A percentile compares a stretch with the other conserved stretches of the same genome.
phyloP scores from a whole-genome alignment of 148 eudicot genomes.

The Polygonum aviculare region DNA sequence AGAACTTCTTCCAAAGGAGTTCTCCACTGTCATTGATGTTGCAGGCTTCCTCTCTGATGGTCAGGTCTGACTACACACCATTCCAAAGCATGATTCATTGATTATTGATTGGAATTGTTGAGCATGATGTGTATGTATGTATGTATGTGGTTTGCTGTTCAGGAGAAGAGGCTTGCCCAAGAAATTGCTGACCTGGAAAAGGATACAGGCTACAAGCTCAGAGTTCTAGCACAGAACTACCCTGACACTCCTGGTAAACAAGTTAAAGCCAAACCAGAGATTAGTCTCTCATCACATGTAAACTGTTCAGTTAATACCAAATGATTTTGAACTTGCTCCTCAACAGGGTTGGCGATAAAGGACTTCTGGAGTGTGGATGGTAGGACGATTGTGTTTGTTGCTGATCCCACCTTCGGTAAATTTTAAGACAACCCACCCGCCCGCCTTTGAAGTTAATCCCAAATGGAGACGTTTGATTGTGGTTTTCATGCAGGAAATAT shows the following conservation, averaged over 20 bases:
- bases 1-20: constrained; percentile 81
- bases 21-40: constrained; percentile 75
- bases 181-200: constrained; percentile 66
- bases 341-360: constrained; percentile 78
- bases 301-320: not conserved
- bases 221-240: constrained; percentile 92
- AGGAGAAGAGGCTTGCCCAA: constrained; percentile 71
- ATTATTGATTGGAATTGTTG: too few relatives aligned
- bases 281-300: not conserved
- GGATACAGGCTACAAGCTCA: constrained; percentile 83
- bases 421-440: not conserved
- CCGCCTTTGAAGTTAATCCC: too few relatives aligned
- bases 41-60: constrained; percentile 97
- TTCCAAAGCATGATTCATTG: not conserved
- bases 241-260: constrained; percentile 86
- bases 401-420: constrained; percentile 91
- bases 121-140: not conserved
- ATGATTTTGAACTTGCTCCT: not conserved
- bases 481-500: constrained; percentile 57
- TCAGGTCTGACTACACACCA: constrained; percentile 38
- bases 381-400: constrained; percentile 85
- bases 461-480: not conserved
- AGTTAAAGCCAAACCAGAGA: not conserved
- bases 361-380: constrained; percentile 95
- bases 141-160: not conserved